phyloP scores from a whole-genome alignment of 1,284 basidiomycete species.

The Cryptococcus hybrid region DNA sequence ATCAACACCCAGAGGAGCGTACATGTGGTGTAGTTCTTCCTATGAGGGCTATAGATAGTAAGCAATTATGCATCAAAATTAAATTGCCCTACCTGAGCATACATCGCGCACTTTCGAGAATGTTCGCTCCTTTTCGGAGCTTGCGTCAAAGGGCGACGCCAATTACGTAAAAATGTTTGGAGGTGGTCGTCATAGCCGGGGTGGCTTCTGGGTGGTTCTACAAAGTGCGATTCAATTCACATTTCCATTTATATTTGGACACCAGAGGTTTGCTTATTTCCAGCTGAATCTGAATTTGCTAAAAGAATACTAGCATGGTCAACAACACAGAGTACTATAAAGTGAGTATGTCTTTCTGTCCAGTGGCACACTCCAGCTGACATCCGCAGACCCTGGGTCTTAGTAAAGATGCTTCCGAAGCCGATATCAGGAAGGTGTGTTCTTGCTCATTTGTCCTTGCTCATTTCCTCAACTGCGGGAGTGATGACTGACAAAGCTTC shows the following conservation, averaged over 20 bases:
- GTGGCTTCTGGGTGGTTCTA: background rate
- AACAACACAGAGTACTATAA: slow-evolving; percentile 49
- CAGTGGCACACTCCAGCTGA: background rate
- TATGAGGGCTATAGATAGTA: background rate
- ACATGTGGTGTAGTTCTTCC: background rate
- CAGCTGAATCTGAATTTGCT: no score
- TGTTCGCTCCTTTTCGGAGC: no score
- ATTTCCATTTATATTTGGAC: no score
- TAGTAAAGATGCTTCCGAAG: slow-evolving; percentile 68
- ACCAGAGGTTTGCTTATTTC: no score
- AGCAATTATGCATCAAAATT: no score
- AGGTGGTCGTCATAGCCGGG: background rate
- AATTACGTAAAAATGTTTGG: background rate
- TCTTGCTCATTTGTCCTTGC: background rate
- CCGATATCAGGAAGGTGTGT: slow-evolving; percentile 70
- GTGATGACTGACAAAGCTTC: background rate
- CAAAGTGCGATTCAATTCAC: no score
- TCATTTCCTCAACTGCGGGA: background rate
- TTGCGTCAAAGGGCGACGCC: background rate
- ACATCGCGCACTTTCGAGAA: no score
- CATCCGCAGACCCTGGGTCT: slow-evolving; percentile 60
- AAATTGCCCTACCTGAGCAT: no score
- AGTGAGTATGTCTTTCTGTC: slow-evolving; percentile 15
- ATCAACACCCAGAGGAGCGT: slow-evolving; percentile 16
- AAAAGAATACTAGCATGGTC: slow-evolving; percentile 25